These are phyloP conservation scores for Ophiostoma sp. DNA, from an alignment of 2,329 filamentous ascomycete genomes.

Conservation along the genomic window DNA sequence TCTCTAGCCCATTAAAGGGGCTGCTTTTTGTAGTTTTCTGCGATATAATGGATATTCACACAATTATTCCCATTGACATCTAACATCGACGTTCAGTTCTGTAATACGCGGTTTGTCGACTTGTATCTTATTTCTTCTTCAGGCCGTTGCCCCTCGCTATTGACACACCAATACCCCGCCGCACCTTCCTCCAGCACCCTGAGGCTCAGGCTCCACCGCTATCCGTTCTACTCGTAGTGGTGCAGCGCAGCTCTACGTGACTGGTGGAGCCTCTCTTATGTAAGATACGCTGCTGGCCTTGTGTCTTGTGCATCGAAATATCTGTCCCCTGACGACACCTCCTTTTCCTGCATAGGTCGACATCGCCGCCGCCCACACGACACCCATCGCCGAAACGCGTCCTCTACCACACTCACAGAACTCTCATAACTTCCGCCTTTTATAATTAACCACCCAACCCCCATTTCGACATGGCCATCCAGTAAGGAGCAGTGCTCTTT, in stretches of 20 bases:
- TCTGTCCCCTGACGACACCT: slow-evolving; percentile 23
- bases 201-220: background rate
- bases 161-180: slow-evolving; percentile 16
- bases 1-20: background rate
- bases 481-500: slow-evolving; percentile 36
- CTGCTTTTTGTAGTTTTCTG: too few species aligned
- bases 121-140: background rate
- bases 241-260: background rate
- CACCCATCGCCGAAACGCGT: slow-evolving; percentile 2
- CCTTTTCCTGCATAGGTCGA: slow-evolving; percentile 13
- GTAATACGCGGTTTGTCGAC: slow-evolving; percentile 5
- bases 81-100: background rate
- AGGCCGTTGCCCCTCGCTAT: slow-evolving; percentile 20
- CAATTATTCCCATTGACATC: background rate
- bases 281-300: slow-evolving; percentile 8
- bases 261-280: slow-evolving; percentile 17
- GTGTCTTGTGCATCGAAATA: slow-evolving; percentile 18
- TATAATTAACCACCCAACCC: background rate
- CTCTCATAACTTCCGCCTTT: background rate
- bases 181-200: slow-evolving; percentile 5
- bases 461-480: slow-evolving; percentile 43
- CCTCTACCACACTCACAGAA: background rate
- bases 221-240: slow-evolving; percentile 5
- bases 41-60: too few species aligned
- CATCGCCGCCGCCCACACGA: slow-evolving; percentile 7